Evolutionary conservation across 2,329 filamentous ascomycete genomes (phyloP).

Genomic region (Fusarium sp.): DNA sequence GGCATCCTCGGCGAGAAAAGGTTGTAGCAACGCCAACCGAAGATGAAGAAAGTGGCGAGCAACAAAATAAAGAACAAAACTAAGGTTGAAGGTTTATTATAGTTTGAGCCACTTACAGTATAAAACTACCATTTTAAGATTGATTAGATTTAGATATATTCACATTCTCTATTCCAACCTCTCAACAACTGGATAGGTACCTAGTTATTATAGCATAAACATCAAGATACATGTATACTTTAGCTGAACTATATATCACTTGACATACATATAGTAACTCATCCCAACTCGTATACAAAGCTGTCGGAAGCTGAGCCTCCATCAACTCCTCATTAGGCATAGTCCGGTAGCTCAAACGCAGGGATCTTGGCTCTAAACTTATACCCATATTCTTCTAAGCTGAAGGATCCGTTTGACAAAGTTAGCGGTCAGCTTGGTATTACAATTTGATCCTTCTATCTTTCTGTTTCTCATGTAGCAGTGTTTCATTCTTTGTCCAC

Average conservation of each 20-base stretch:
- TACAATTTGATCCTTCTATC: background rate
- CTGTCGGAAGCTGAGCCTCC: conserved; percentile 21
- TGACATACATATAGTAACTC: background rate
- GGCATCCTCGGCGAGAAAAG: conserved; percentile 35
- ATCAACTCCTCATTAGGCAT: conserved; percentile 9
- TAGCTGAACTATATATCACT: background rate
- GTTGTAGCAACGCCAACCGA: background rate
- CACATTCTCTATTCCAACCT: background rate
- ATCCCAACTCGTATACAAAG: background rate
- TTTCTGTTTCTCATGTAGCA: background rate
- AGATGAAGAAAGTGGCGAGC: conserved; percentile 10
- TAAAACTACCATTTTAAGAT: background rate
- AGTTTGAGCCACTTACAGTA: background rate
- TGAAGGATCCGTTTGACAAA: conserved; percentile 6
- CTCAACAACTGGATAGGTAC: background rate
- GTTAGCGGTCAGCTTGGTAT: conserved; percentile 1
- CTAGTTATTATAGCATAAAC: background rate
- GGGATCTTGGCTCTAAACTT: conserved; percentile 9
- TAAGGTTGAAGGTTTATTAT: background rate
- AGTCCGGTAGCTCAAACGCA: background rate
- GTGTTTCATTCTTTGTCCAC: background rate
- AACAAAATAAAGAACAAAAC: conserved; percentile 11
- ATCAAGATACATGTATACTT: background rate
- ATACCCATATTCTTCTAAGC: conserved; percentile 2
- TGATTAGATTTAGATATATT: background rate